phyloP scores from a whole-genome alignment of 2,329 filamentous ascomycete genomes.

The Aureobasidium melanogenum region DNA sequence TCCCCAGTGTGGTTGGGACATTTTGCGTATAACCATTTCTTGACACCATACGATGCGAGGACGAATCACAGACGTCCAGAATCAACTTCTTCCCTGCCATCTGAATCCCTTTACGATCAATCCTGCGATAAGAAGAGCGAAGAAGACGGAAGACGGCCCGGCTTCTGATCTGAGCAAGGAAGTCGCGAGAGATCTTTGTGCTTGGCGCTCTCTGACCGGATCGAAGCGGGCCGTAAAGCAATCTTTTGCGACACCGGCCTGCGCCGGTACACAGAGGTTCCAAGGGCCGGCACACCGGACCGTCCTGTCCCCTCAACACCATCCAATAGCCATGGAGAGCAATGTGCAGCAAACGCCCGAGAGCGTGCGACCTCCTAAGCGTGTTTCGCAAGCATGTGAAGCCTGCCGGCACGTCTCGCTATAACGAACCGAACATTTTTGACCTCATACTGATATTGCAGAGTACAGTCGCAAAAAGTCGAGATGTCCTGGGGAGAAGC shows the following conservation, averaged over 20 bases:
- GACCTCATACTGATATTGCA: not conserved
- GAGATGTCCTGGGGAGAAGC: constrained; percentile 12
- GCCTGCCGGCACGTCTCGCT: constrained; percentile 2
- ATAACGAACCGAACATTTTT: not conserved
- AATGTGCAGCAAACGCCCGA: constrained; percentile 7
- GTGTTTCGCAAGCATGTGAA: constrained; percentile 8
- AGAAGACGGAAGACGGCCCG: not conserved
- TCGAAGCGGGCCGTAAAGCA: not conserved
- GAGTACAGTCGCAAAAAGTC: constrained; percentile 8
- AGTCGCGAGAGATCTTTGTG: not conserved
- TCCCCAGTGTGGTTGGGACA: not conserved
- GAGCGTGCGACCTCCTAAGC: constrained; percentile 1
- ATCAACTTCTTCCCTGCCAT: not conserved
- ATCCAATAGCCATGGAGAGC: constrained; percentile 6
- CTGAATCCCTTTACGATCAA: not conserved
- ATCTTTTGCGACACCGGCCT: not conserved
- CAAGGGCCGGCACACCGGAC: not conserved
- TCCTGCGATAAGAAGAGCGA: not conserved
- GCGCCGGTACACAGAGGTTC: not conserved
- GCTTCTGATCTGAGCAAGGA: not conserved
- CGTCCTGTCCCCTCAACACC: constrained; percentile 1
- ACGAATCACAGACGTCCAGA: not conserved
- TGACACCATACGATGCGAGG: not conserved
- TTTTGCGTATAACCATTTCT: not conserved
- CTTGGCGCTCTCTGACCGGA: not conserved